Conservation (phyloP, 257 asterid species). For the Lycium ferocissimum region DNA sequence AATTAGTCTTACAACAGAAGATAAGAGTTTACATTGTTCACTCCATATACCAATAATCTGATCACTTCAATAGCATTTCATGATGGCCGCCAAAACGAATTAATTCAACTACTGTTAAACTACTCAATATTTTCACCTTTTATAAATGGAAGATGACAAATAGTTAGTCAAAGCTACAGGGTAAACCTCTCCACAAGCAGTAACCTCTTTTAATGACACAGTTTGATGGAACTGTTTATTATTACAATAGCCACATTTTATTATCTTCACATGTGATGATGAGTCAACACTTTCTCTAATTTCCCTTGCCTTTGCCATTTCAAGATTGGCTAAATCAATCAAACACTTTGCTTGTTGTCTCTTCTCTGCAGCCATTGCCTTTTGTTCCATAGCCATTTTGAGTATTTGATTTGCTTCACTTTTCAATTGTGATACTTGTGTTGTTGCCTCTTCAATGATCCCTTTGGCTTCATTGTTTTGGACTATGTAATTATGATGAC, state of each 20-base stretch:
- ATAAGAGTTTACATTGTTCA: constrained; percentile 14
- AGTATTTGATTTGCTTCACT: constrained; percentile 41
- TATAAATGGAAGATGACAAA: constrained; percentile 17
- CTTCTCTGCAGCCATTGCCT: constrained; percentile 44
- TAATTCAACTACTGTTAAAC: neutral
- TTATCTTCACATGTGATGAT: constrained; percentile 31
- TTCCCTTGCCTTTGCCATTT: constrained; percentile 44
- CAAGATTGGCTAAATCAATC: constrained; percentile 48
- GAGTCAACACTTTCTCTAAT: constrained; percentile 38
- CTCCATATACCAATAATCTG: neutral
- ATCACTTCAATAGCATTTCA: constrained; percentile 9
- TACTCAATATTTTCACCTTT: constrained; percentile 7
- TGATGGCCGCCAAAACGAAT: neutral
- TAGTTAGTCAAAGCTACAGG: constrained; percentile 13
- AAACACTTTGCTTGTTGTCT: constrained; percentile 43
- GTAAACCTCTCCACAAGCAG: neutral
- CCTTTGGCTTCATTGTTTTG: constrained; percentile 25
- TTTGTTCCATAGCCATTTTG: constrained; percentile 44
- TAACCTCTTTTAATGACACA: constrained; percentile 29
- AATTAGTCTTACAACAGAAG: neutral
- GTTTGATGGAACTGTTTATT: constrained; percentile 17
- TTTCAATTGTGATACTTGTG: constrained; percentile 37
- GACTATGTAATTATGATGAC: neutral
- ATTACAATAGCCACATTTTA: constrained; percentile 45
- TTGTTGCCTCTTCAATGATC: constrained; percentile 5